phyloP scores from a whole-genome alignment of 306 rosid species.

The Comarum palustre region DNA sequence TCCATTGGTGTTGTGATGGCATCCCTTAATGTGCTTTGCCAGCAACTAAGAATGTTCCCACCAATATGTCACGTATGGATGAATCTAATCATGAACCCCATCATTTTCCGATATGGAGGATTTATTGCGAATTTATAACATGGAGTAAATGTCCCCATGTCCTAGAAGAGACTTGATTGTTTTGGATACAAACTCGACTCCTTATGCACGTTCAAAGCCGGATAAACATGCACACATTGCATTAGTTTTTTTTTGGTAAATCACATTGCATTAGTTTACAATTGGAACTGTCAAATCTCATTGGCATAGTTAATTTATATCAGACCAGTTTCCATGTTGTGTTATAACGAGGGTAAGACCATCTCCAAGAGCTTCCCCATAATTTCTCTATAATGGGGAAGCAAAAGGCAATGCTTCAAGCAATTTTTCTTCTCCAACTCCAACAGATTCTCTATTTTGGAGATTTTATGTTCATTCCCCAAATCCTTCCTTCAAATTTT shows the following conservation, averaged over 20 bases:
- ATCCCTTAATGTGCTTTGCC: not conserved
- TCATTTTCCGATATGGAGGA: no score
- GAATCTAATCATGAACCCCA: not conserved
- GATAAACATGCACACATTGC: not conserved
- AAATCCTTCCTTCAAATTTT: no score
- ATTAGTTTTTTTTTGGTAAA: no score
- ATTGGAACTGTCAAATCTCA: not conserved
- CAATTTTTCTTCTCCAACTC: no score
- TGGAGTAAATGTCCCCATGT: not conserved
- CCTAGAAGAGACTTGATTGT: not conserved
- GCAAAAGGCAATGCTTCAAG: no score
- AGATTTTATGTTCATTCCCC: no score
- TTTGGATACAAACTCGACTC: not conserved
- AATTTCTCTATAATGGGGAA: no score
- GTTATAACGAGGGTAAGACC: not conserved
- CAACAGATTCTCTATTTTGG: no score
- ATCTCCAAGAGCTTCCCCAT: no score
- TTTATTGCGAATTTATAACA: no score
- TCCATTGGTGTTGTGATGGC: not conserved
- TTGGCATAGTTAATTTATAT: not conserved
- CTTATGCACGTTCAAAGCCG: not conserved
- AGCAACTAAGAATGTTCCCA: not conserved
- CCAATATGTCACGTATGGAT: not conserved
- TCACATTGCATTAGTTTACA: no score
- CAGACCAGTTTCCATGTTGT: not conserved